Percentiles rank a stretch among this genome's conserved stretches.
phyloP scores from a whole-genome alignment of 257 asterid species.

The Solanum lycopersicoides region DNA sequence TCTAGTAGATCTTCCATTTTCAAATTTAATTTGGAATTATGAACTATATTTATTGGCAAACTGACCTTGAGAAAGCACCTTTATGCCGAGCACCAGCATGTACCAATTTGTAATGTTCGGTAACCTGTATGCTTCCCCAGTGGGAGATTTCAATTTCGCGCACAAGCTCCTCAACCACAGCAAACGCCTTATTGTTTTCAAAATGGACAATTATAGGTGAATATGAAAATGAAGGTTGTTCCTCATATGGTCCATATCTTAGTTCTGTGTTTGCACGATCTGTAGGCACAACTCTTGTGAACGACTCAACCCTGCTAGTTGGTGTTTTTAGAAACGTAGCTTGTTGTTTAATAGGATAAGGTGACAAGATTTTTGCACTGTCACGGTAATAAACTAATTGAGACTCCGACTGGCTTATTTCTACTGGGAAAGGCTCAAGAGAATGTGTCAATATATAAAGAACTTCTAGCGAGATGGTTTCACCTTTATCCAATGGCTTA shows the following conservation, averaged over 20 bases:
- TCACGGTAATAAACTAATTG: constrained; percentile 92
- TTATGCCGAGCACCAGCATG: constrained; percentile 95
- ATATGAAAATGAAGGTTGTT: constrained; percentile 49
- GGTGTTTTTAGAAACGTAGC: constrained; percentile 74
- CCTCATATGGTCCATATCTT: constrained; percentile 83
- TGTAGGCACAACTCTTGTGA: constrained; percentile 75
- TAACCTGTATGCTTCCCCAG: constrained; percentile 93
- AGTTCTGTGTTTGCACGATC: constrained; percentile 59
- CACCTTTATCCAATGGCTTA: constrained; percentile 56
- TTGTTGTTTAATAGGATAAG: constrained; percentile 67
- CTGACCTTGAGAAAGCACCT: constrained; percentile 93
- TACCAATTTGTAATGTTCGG: constrained; percentile 71
- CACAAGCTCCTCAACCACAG: constrained; percentile 98
- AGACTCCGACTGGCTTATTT: constrained; percentile 85
- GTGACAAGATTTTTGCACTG: constrained; percentile 81
- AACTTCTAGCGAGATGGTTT: constrained; percentile 58
- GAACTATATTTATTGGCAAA: not conserved
- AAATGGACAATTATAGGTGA: constrained; percentile 66
- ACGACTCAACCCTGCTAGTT: constrained; percentile 69
- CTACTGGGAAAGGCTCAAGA: constrained; percentile 87
- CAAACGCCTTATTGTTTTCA: constrained; percentile 85
- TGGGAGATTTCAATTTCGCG: constrained; percentile 97
- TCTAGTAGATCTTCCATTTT: not conserved
- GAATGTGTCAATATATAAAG: constrained; percentile 67
- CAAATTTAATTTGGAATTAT: not conserved